Evolutionary conservation across 768 basidiomycete genomes (phyloP), one percentile per base, ranked within the genome.

Genomic region (Russula emetica): DNA sequence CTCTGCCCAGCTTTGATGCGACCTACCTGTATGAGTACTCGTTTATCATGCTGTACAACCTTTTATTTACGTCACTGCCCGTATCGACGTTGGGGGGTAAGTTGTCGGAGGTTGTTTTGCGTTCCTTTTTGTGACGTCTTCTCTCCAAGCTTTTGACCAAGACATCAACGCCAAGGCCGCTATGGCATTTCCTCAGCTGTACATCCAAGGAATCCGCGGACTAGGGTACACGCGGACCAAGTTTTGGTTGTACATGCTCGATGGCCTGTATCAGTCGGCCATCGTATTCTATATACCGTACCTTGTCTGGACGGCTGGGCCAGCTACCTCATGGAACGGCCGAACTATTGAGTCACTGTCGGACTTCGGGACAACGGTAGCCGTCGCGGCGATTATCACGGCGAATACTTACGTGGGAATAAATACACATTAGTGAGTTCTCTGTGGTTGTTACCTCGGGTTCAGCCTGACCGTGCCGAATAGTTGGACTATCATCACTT

Each of bases 11-110:
- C 75, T 97, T 96, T 77, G 90, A 95, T 73, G 92, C 90, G 49
- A 95, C 94, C 3, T 97, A 96, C 78, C 76, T 98, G 71, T 98
- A 94, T 73, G 88, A 96, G 70, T 94, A 94, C 75, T 94, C 94
- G 20, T 94, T 96, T 78, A 87, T 98, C 67, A 77, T 97, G 69
- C 78, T 97, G 63, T 97, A 84, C 80, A 98, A 94, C 75, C 80
- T 95, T 72, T 77, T 90, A 73, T 98, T 98, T 78, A 98, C 96
- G 1, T 93, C 94, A 1, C 77, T 98, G 22, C 96, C 96, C 20
- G 93, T 98, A 65, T 90, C 92, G 55, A 82, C 87, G 50, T 82
- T 98, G 62, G 96, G 96, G 74, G 89, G 92, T 93, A 72, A 59
- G 82, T 59, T 36, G 64, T 55, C 32, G n/a, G 24, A 20, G 22